A percentile compares a stretch with the other conserved stretches of the same genome.
These are phyloP conservation scores for Linnemannia exigua DNA, from an alignment of 192 early-diverging fungal species.

Conservation along the genomic window DNA sequence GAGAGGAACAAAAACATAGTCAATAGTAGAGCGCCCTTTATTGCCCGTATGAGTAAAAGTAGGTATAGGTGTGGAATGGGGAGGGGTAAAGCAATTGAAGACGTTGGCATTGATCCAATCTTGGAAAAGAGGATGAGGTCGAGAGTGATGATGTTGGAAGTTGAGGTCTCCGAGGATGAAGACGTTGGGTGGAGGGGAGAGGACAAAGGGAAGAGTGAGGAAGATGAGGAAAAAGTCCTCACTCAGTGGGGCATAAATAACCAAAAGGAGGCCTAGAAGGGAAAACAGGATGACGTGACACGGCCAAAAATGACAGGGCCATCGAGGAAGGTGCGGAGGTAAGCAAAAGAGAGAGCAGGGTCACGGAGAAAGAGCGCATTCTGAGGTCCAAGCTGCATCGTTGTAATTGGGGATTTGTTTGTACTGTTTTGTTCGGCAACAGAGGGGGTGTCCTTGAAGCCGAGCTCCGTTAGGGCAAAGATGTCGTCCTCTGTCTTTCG, in stretches of 20 bases:
- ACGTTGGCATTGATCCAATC: background rate
- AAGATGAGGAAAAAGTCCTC: background rate
- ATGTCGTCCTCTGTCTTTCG: too few species aligned
- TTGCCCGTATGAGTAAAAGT: background rate
- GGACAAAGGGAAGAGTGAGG: slow-evolving; percentile 1
- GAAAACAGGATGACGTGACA: too few species aligned
- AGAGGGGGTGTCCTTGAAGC: too few species aligned
- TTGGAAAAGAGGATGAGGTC: background rate
- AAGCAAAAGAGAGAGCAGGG: too few species aligned
- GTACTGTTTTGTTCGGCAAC: too few species aligned
- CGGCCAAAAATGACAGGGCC: too few species aligned
- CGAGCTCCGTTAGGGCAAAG: too few species aligned
- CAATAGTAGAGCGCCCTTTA: slow-evolving; percentile 10
- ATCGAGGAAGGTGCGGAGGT: too few species aligned
- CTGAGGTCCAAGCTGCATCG: background rate
- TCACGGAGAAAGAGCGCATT: too few species aligned
- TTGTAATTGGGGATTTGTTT: too few species aligned
- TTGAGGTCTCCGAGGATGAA: slow-evolving; percentile 12
- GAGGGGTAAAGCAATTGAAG: background rate
- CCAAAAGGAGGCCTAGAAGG: too few species aligned
- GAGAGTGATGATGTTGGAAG: background rate
- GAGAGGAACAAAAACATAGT: slow-evolving; percentile 26
- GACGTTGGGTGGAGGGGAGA: background rate
- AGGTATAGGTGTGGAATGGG: background rate
- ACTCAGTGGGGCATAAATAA: too few species aligned